These are phyloP conservation scores for Sphagnurus paluster DNA, from an alignment of 1,284 basidiomycete species.

Conservation along the genomic window DNA sequence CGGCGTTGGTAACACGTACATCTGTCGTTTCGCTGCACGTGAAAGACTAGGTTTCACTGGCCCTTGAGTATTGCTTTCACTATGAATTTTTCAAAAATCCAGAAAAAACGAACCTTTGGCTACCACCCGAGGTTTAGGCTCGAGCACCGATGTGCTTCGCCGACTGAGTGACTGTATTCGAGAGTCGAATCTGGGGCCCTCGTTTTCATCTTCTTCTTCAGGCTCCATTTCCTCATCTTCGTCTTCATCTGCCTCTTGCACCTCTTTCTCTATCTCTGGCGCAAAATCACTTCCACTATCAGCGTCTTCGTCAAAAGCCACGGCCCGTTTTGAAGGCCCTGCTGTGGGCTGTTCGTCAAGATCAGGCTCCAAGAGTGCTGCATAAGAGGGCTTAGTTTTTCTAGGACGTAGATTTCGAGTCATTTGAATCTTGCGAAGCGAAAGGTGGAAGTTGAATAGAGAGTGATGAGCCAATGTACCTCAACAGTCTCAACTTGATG, in stretches of 20 bases:
- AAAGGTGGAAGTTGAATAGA: too few relatives aligned
- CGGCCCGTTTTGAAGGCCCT: slow-evolving; percentile 25
- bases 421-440: too few relatives aligned
- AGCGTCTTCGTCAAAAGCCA: slow-evolving; percentile 31
- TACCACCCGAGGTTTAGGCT: slow-evolving; percentile 20
- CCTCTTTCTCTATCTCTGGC: slow-evolving; percentile 22
- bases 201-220: slow-evolving; percentile 9
- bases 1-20: slow-evolving; percentile 54
- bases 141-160: slow-evolving; percentile 6
- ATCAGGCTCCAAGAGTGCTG: slow-evolving; percentile 27
- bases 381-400: slow-evolving; percentile 41
- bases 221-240: slow-evolving; percentile 19
- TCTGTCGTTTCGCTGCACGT: slow-evolving; percentile 42
- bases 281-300: slow-evolving; percentile 37
- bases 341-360: slow-evolving; percentile 25
- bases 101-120: slow-evolving; percentile 19
- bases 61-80: not conserved
- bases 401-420: slow-evolving; percentile 43
- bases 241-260: slow-evolving; percentile 20
- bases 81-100: not conserved
- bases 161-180: slow-evolving; percentile 13
- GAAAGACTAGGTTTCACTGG: slow-evolving; percentile 23
- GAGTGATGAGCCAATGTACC: too few relatives aligned
- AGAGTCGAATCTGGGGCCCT: not conserved
- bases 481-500: too few relatives aligned